Percentiles rank a stretch among this genome's conserved stretches.
Conservation (phyloP, 306 rosid species). For the Oemleria cerasiformis region DNA sequence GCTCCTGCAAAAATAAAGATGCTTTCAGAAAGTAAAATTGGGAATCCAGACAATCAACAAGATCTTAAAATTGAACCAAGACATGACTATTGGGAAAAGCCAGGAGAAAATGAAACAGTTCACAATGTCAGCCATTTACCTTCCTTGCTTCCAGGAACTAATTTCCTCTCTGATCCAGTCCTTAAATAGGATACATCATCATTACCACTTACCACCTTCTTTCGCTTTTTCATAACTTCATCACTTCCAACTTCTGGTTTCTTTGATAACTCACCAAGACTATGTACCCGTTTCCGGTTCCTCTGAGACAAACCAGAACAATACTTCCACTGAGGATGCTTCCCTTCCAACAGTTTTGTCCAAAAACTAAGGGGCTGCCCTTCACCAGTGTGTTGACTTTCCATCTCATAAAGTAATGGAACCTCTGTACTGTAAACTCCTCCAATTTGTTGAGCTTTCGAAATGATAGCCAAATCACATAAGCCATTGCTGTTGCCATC, state of each 20-base stretch:
- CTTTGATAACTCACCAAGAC: slow-evolving; percentile 32
- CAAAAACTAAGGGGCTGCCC: slow-evolving; percentile 59
- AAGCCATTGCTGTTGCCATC: slow-evolving; percentile 38
- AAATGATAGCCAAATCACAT: slow-evolving; percentile 40
- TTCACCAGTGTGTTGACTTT: slow-evolving; percentile 36
- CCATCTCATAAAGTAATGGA: slow-evolving; percentile 53
- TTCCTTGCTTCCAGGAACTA: slow-evolving; percentile 35
- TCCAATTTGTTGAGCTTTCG: slow-evolving; percentile 59
- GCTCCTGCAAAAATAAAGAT: slow-evolving; percentile 42
- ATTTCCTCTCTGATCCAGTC: slow-evolving; percentile 38
- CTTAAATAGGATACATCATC: slow-evolving; percentile 34
- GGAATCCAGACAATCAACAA: slow-evolving; percentile 15
- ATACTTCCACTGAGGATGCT: slow-evolving; percentile 71
- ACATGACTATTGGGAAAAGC: slow-evolving; percentile 10
- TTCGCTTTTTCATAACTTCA: slow-evolving; percentile 50
- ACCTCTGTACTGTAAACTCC: slow-evolving; percentile 40
- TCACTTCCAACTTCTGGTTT: slow-evolving; percentile 39
- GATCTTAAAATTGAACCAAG: slow-evolving; percentile 22
- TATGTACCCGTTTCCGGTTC: slow-evolving; percentile 62
- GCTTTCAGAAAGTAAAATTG: slow-evolving; percentile 28
- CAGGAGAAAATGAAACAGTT: slow-evolving; percentile 14
- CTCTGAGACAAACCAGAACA: slow-evolving; percentile 50
- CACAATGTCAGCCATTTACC: slow-evolving; percentile 45
- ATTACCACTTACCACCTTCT: slow-evolving; percentile 44
- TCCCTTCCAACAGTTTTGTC: slow-evolving; percentile 65